Base-by-base conservation (phyloP, 2,329 filamentous ascomycete species). In the Chaetomiaceae sp. region DNA sequence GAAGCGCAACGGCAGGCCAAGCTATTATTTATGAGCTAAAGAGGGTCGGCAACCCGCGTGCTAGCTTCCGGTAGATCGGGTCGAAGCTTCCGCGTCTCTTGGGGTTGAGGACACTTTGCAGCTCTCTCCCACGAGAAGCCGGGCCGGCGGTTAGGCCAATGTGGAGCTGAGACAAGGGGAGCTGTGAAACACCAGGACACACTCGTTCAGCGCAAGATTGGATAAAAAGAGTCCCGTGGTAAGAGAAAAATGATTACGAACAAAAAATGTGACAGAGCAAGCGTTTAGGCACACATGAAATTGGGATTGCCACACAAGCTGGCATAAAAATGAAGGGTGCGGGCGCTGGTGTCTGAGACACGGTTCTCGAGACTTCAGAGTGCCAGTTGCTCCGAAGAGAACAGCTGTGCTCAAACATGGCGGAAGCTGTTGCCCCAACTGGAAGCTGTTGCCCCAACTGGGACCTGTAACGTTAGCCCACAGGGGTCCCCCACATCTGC, bases 61-160 rank as follows among this genome's bases (percentile, higher is more conserved):
- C 41, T 50, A 52, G 49, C 47, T 50, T 42, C 49, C 49, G 49
- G 49, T 34, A 47, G 45, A 52, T 42, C 50, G 41, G 40, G 19
- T 42, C 47, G 30, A 41, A 38, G 42, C 20, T 42, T 41, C 47
- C 37, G 43, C 14, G 26, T 38, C 39, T 42, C 17, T 36, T 37
- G 44, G 24, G 32, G 49, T 45, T 54, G 43, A 54, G 52, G 52
- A 54, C 52, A 54, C 49, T 52, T 54, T 54, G 52, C 51, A 53
- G 51, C 48, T 51, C 49, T 49, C 37, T 29, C 27, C 14, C 38
- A 33, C 41, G 17, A 30, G 18, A 20, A 26, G 41, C 27, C 38
- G 39, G 45, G 43, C 47, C 34, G 45, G 42, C 36, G 51, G 51
- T 45, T 45, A 48, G 45, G 24, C 42, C 27, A 53, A 42, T 50